Base-by-base conservation (phyloP, 2,329 filamentous ascomycete genomes). In the Harringtonia lauricola region DNA sequence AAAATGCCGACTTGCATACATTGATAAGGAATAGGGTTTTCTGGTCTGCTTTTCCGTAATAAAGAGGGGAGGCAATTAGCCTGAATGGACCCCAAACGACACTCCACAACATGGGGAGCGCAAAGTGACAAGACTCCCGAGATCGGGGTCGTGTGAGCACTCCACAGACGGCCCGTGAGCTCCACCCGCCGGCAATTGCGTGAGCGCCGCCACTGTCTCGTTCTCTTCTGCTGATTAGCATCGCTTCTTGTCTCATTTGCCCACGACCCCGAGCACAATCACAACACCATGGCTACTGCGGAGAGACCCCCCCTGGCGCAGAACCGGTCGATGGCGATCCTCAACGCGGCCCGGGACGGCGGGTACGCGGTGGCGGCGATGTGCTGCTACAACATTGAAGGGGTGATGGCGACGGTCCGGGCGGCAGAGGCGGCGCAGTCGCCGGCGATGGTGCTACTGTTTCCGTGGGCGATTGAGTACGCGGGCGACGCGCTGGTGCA, bases 401-500 rank as follows among this genome's bases (percentile, higher is more conserved):
- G 76, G 39, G 79, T 87, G 51, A 65, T 85, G 4, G 81, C 79
- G 13, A 74, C 75, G 13, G 73, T 85, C 40, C 70, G 72, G 47
- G 82, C 82, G 19, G 82, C 82, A 31, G 81, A 86, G 61, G 68
- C 68, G 29, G 82, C 81, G 52, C 66, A 68, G 31, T 79, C 79
- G 0, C 81, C 81, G 0, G 67, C 78, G 18, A 78, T 84, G 62
- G 77, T 86, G 57, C 79, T 81, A 31, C 72, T 86, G 52, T 86
- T 86, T 58, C 81, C 81, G 13, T 85, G 81, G 80, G 78, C 81
- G 0, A 67, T 84, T 34, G 68, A 74, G 44, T 84, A 76, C 64
- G 76, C 76, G 8, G 67, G 71, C 46, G 66, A 65, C 7, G 56
- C 71, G 39, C 66, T 76, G 33, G 65, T 76, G 19, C 67, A 69